Conservation (phyloP, 2,329 filamentous ascomycete genomes). For the Pseudocercospora ulei region DNA sequence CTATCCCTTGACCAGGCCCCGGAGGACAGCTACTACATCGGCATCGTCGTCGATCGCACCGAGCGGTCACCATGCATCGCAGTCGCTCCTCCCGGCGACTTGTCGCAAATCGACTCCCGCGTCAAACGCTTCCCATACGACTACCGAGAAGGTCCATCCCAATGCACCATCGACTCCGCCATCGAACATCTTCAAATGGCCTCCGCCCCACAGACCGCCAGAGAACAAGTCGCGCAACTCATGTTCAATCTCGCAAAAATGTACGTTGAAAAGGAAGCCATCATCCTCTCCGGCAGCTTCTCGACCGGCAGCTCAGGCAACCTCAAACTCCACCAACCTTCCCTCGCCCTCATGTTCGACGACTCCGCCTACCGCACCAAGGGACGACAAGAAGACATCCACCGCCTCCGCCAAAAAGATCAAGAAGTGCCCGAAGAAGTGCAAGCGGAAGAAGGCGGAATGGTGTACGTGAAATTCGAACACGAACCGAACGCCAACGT, state of each 20-base stretch:
- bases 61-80: slow-evolving; percentile 55
- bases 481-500: slow-evolving; percentile 50
- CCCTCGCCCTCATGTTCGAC: slow-evolving; percentile 56
- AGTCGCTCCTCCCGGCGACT: slow-evolving; percentile 46
- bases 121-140: slow-evolving; percentile 53
- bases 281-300: slow-evolving; percentile 48
- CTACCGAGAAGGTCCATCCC: slow-evolving; percentile 43
- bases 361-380: slow-evolving; percentile 57
- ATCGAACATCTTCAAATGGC: slow-evolving; percentile 48
- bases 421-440: slow-evolving; percentile 49
- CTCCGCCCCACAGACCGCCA: slow-evolving; percentile 38
- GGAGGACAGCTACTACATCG: slow-evolving; percentile 42
- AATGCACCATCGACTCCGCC: slow-evolving; percentile 37
- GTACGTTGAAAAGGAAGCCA: slow-evolving; percentile 56
- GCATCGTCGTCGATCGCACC: slow-evolving; percentile 56
- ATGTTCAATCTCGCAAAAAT: slow-evolving; percentile 49
- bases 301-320: slow-evolving; percentile 36
- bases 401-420: slow-evolving; percentile 46
- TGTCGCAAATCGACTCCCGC: slow-evolving; percentile 37
- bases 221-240: slow-evolving; percentile 39
- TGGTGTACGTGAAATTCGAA: slow-evolving; percentile 62
- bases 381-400: slow-evolving; percentile 53
- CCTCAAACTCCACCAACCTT: slow-evolving; percentile 42
- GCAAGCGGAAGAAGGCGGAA: slow-evolving; percentile 58
- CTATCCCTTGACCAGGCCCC: slow-evolving; percentile 26